These are phyloP conservation scores for Zymoseptoria crescenta DNA, from an alignment of 2,329 filamentous ascomycete species.

Conservation along the genomic window DNA sequence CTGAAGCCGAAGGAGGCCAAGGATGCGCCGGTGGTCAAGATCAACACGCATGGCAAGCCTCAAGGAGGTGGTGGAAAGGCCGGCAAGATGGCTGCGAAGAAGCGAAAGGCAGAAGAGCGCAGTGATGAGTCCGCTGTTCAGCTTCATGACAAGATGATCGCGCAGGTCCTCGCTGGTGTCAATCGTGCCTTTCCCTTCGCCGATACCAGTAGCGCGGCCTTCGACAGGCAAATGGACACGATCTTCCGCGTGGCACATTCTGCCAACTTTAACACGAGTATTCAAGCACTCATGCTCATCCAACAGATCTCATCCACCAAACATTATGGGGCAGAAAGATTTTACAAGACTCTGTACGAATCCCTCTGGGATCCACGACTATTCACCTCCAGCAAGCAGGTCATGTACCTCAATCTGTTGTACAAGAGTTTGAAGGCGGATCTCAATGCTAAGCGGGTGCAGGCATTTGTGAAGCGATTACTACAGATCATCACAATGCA, in stretches of 20 bases:
- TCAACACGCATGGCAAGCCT: slow-evolving; percentile 24
- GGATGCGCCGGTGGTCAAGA: slow-evolving; percentile 13
- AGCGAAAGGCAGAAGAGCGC: slow-evolving; percentile 35
- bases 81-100: slow-evolving; percentile 47
- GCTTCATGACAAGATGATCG: slow-evolving; percentile 82
- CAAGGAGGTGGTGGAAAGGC: slow-evolving; percentile 49
- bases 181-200: slow-evolving; percentile 95
- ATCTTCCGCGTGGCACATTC: slow-evolving; percentile 95
- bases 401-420: slow-evolving; percentile 86
- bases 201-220: slow-evolving; percentile 66
- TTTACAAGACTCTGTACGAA: slow-evolving; percentile 93
- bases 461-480: slow-evolving; percentile 91
- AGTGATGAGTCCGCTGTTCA: slow-evolving; percentile 43
- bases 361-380: slow-evolving; percentile 86
- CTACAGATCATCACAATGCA: slow-evolving; percentile 81
- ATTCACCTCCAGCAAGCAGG: slow-evolving; percentile 84
- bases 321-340: slow-evolving; percentile 76
- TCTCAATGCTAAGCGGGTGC: slow-evolving; percentile 80
- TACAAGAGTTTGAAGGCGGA: slow-evolving; percentile 85
- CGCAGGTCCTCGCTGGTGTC: slow-evolving; percentile 84
- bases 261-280: slow-evolving; percentile 96
- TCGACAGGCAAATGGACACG: slow-evolving; percentile 85
- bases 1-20: slow-evolving; percentile 53
- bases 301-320: slow-evolving; percentile 81
- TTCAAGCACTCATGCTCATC: slow-evolving; percentile 89